These are phyloP conservation scores for Wickerhamiella azymoides DNA, from an alignment of 805 yeast genomes.

Conservation along the genomic window DNA sequence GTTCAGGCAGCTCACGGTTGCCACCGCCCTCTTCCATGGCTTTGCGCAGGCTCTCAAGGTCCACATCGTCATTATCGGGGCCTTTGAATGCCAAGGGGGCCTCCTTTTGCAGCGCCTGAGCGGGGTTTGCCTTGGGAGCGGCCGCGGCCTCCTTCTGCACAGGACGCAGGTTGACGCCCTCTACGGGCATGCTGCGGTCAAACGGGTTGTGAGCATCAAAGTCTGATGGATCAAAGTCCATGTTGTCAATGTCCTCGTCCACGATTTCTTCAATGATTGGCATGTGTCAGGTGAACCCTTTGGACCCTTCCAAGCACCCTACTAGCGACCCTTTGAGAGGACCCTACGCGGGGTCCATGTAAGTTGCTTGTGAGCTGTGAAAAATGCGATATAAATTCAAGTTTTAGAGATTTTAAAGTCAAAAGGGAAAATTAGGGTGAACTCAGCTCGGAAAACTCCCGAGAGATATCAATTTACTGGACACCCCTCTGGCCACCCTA, in stretches of 20 bases:
- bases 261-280: conserved; percentile 34
- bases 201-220: conserved; percentile 46
- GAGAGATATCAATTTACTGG: too few relatives aligned
- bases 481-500: too few relatives aligned
- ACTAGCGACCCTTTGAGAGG: too few relatives aligned
- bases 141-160: conserved; percentile 23
- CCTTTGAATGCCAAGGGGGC: conserved; percentile 15
- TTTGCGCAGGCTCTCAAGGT: not conserved
- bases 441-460: too few relatives aligned
- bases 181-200: conserved; percentile 20
- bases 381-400: not conserved
- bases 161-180: conserved; percentile 9
- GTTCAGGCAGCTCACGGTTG: conserved; percentile 45
- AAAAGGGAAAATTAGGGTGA: too few relatives aligned
- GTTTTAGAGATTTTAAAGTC: too few relatives aligned
- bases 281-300: conserved; percentile 16
- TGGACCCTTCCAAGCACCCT: too few relatives aligned
- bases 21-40: conserved; percentile 22
- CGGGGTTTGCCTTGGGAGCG: conserved; percentile 32
- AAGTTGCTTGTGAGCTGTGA: not conserved
- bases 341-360: too few relatives aligned
- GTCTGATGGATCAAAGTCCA: conserved; percentile 89
- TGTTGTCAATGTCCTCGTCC: conserved; percentile 64
- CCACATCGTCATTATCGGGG: conserved; percentile 9
- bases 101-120: not conserved